These are phyloP conservation scores for Plantago major DNA, from an alignment of 257 asterid genomes.

Conservation along the genomic window DNA sequence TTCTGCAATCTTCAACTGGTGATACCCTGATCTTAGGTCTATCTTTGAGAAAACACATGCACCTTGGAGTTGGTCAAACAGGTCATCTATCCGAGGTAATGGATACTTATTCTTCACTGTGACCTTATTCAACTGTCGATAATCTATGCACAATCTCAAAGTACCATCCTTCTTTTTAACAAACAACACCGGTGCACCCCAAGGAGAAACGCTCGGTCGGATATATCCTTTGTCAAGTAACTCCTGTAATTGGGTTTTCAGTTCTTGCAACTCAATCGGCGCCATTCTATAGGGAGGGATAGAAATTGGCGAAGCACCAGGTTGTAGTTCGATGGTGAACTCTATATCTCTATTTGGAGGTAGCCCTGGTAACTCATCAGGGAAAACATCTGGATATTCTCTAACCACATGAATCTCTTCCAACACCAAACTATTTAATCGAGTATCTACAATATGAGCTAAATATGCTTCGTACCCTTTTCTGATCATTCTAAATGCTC, in stretches of 20 bases:
- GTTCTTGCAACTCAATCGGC: neutral
- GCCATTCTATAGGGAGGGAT: neutral
- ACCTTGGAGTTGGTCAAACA: no score
- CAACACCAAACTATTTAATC: no score
- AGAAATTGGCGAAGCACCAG: neutral
- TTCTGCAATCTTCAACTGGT: no score
- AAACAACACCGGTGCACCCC: neutral
- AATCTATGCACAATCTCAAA: neutral
- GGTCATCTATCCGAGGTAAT: no score
- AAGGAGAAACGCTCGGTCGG: neutral
- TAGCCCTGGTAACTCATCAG: neutral
- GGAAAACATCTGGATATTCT: slow-evolving; percentile 10
- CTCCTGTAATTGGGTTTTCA: neutral
- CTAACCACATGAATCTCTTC: neutral
- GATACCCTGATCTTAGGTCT: no score
- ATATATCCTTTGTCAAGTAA: neutral
- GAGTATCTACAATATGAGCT: neutral
- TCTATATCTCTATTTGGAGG: neutral
- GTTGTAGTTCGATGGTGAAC: neutral
- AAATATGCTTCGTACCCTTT: neutral
- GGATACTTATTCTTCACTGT: no score
- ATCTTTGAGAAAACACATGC: no score
- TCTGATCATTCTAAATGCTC: neutral
- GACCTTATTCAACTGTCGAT: no score
- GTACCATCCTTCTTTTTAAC: neutral